A percentile compares a stretch with the other conserved stretches of the same genome.
Evolutionary conservation across 176 grass and related monocot genomes (phyloP).

Genomic region (Urochloa ruziziensis): DNA sequence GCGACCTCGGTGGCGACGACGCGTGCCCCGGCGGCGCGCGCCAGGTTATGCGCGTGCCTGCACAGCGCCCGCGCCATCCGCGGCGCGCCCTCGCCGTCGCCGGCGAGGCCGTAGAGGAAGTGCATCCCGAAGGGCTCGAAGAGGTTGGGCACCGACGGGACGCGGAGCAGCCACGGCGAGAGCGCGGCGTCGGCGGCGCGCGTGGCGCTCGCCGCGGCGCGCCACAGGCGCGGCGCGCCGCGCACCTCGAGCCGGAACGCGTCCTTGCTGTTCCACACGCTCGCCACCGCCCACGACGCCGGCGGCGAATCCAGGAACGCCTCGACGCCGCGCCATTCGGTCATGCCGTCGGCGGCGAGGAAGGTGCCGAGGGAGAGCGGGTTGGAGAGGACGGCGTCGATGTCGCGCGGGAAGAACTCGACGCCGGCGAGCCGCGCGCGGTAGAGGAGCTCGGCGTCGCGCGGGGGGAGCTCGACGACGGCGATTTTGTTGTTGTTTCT

Average conservation of each 20-base stretch:
- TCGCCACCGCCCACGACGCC: conserved; percentile 61
- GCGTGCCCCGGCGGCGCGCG: conserved; percentile 22
- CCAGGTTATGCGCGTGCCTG: conserved; percentile 57
- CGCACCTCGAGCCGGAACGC: conserved; percentile 60
- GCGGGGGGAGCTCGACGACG: background rate
- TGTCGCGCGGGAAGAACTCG: conserved; percentile 85
- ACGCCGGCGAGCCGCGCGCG: conserved; percentile 25
- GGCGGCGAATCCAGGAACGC: conserved; percentile 33
- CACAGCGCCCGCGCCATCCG: conserved; percentile 36
- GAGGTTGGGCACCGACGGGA: conserved; percentile 67
- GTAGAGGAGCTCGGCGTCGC: conserved; percentile 59
- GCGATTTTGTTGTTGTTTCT: no score
- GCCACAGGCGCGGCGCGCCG: conserved; percentile 35
- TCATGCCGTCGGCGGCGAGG: conserved; percentile 20
- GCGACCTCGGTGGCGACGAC: conserved; percentile 60
- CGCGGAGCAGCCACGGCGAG: conserved; percentile 45
- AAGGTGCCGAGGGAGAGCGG: conserved; percentile 59
- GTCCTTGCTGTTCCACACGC: conserved; percentile 80
- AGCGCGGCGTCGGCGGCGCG: conserved; percentile 43
- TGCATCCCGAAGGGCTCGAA: conserved; percentile 63
- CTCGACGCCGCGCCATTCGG: background rate
- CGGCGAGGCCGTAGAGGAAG: conserved; percentile 60
- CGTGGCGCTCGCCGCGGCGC: conserved; percentile 33
- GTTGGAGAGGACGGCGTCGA: conserved; percentile 68
- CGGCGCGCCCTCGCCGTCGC: conserved; percentile 28